Evolutionary conservation across 2,329 filamentous ascomycete genomes (phyloP).

Genomic region (Curvularia sp.): DNA sequence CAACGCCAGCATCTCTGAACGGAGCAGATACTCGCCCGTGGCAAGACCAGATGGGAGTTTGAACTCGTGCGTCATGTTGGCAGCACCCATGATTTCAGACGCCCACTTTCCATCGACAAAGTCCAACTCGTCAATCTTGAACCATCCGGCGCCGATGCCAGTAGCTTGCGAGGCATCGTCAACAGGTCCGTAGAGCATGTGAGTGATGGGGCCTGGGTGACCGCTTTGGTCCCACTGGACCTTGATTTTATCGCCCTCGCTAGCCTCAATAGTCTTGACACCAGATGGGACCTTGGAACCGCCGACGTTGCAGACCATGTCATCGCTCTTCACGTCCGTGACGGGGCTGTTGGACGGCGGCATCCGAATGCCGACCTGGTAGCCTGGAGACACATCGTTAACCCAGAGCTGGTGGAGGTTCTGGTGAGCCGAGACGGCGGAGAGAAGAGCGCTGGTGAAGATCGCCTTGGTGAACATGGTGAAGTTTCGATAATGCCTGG

Average conservation of each 20-base stretch:
- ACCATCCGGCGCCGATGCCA: conserved; percentile 46
- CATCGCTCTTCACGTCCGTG: conserved; percentile 40
- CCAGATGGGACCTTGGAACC: conserved; percentile 38
- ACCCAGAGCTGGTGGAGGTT: conserved; percentile 45
- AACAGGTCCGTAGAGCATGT: conserved; percentile 53
- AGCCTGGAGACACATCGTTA: conserved; percentile 41
- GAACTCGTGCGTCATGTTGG: conserved; percentile 49
- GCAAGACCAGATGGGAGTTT: conserved; percentile 52
- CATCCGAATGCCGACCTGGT: conserved; percentile 47
- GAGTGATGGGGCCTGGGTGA: conserved; percentile 48
- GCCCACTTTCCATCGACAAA: conserved; percentile 42
- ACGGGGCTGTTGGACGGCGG: conserved; percentile 46
- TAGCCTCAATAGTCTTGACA: conserved; percentile 39
- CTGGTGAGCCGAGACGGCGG: conserved; percentile 43
- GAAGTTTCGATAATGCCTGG: conserved; percentile 19
- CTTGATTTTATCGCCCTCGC: conserved; percentile 44
- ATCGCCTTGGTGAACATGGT: conserved; percentile 45
- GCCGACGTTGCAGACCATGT: conserved; percentile 48
- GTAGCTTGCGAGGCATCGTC: conserved; percentile 60
- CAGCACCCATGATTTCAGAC: conserved; percentile 48
- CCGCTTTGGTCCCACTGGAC: conserved; percentile 45
- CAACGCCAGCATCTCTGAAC: conserved; percentile 58
- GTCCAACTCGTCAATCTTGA: conserved; percentile 49
- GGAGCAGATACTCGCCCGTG: conserved; percentile 52
- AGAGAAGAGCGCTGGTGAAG: conserved; percentile 35